A percentile compares a stretch with the other conserved stretches of the same genome.
phyloP scores from a whole-genome alignment of 495 filamentous ascomycete species.

The Talaromyces stipitatus region DNA sequence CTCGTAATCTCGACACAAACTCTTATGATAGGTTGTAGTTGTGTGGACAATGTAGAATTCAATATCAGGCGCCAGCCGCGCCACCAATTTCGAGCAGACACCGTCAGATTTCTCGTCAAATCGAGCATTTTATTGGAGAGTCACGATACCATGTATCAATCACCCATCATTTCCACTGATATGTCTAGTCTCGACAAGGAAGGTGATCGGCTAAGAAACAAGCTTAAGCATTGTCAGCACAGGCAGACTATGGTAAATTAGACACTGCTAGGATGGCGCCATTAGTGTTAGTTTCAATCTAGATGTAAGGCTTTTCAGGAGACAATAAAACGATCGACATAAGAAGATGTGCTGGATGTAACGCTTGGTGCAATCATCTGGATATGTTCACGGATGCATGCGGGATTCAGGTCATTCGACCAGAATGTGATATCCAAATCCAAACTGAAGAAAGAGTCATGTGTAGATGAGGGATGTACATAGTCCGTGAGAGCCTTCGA shows the following conservation, averaged over 20 bases:
- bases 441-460: background rate
- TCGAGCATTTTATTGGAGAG: background rate
- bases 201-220: background rate
- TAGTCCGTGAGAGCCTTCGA: background rate
- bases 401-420: background rate
- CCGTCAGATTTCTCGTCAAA: background rate
- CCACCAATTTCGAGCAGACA: background rate
- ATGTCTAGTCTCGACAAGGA: background rate
- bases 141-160: background rate
- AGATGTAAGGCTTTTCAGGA: background rate
- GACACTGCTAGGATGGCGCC: constrained; percentile 3
- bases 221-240: background rate
- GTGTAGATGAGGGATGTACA: background rate
- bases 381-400: background rate
- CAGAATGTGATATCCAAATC: background rate
- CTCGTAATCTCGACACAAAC: background rate
- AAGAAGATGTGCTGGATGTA: background rate
- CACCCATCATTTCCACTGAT: background rate
- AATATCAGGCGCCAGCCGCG: background rate
- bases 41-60: background rate
- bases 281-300: constrained; percentile 1
- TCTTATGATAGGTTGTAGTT: background rate
- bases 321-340: background rate
- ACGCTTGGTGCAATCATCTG: constrained; percentile 1
- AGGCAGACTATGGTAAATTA: background rate